Evolutionary conservation across 106 monocot genomes (phyloP), one percentile per base, ranked within the genome.

Genomic region (Dendrobium huoshanense): DNA sequence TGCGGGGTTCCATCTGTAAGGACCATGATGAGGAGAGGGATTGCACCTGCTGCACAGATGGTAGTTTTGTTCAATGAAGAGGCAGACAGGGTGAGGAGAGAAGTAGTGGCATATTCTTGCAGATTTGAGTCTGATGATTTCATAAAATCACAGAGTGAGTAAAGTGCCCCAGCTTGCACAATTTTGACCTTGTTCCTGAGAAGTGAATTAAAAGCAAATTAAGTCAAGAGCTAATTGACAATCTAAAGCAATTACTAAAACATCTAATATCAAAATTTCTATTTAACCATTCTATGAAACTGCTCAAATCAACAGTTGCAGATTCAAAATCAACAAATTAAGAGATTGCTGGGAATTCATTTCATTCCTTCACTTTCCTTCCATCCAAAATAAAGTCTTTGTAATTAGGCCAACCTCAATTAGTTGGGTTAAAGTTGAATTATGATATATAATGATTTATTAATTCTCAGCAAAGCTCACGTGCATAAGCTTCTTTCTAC

Each of bases 151-250:
- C 85, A 75, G 5, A 97, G 85, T 37, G 89, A 88, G 31, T 82
- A 81, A 4, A 94, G 87, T 16, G 90, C 92, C 10, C 94, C 97
- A 1, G 86, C 86, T 27, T 88, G 86, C 9, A 97, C 87, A 44
- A 94, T 92, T 80, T 90, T 89, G 55, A 80, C 85, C 82, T 97
- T 97, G 77, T 94, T 97, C 88, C 97, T 97, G 92, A 56, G 37
- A 70, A 0, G 7, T 22, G 22, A 61, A 61, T 61, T 61, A 19
- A 19, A 61, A 61, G 61, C 4, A 61, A 61, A 61, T 61, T 51
- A 51, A 51, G 16, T 10, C 13, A 13, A 51, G 5, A 9, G 6
- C 45, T 45, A 6, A 7, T 45, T 45, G 45, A 45, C 45, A 45
- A 45, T 45, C 45, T 6, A 45, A 9, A 45, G 45, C 6, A 45